A percentile compares a stretch with the other conserved stretches of the same genome.
Conservation (phyloP, 2,329 filamentous ascomycete genomes). For the Leptosphaerulina australis region DNA sequence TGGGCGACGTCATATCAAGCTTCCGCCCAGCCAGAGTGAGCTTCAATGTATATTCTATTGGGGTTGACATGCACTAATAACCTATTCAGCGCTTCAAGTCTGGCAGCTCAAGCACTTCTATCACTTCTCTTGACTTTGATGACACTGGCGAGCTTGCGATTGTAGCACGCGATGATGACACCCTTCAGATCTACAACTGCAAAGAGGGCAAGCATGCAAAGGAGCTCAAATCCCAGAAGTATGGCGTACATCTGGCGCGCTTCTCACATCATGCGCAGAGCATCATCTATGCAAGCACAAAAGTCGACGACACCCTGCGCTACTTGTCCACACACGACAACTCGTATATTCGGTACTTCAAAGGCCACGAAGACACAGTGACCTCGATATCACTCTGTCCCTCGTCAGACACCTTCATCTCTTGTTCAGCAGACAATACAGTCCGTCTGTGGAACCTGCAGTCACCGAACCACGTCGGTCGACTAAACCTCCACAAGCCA, state of each 20-base stretch:
- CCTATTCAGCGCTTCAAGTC: constrained; percentile 53
- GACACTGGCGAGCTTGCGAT: constrained; percentile 92
- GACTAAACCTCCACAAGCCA: constrained; percentile 78
- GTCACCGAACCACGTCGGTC: constrained; percentile 78
- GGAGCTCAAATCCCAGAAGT: constrained; percentile 91
- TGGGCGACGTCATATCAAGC: constrained; percentile 76
- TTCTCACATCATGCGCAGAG: constrained; percentile 92
- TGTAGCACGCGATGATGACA: constrained; percentile 90
- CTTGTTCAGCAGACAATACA: constrained; percentile 87
- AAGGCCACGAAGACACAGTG: constrained; percentile 83
- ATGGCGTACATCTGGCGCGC: constrained; percentile 89
- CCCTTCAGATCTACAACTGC: constrained; percentile 93
- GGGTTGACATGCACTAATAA: constrained; percentile 18
- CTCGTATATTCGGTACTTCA: constrained; percentile 94
- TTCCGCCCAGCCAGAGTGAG: constrained; percentile 81
- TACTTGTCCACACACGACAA: constrained; percentile 95
- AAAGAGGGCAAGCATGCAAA: constrained; percentile 90
- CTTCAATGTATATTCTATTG: background rate
- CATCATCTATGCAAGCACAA: constrained; percentile 95
- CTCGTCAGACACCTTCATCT: constrained; percentile 87
- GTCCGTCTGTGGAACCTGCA: constrained; percentile 88
- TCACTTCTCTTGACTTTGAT: constrained; percentile 95
- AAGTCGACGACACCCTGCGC: constrained; percentile 86
- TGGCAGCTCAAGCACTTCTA: constrained; percentile 60
- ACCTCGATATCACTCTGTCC: constrained; percentile 85